Conservation (phyloP, 106 monocot genomes). For the Dactylorhiza incarnata region DNA sequence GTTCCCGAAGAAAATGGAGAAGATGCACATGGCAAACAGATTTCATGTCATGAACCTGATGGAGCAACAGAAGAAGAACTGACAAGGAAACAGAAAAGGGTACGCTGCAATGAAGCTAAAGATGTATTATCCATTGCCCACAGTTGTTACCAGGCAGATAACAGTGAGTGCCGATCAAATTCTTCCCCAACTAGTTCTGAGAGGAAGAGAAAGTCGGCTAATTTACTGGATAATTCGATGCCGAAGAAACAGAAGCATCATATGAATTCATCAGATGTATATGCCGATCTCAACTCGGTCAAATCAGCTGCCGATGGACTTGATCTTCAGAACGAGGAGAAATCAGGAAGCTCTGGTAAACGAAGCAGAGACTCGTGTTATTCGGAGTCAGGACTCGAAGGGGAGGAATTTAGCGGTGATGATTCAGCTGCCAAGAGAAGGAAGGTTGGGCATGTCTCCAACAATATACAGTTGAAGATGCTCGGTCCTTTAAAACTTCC, state of each 20-base stretch:
- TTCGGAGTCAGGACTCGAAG: not conserved
- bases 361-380: constrained; percentile 15
- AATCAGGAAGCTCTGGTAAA: constrained; percentile 20
- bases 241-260: not conserved
- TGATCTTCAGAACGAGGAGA: constrained; percentile 9
- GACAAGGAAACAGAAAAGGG: not conserved
- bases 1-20: not conserved
- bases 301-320: not conserved
- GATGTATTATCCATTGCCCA: not conserved
- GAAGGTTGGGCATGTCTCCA: constrained; percentile 16
- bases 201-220: constrained; percentile 1
- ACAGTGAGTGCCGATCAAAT: not conserved
- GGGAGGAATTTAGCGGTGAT: not conserved
- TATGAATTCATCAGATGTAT: not conserved
- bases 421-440: constrained; percentile 11
- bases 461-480: constrained; percentile 16
- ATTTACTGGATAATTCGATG: not conserved
- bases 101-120: not conserved
- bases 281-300: not conserved
- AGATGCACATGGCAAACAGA: not conserved
- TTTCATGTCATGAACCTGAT: not conserved
- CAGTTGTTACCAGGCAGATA: not conserved
- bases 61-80: not conserved
- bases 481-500: constrained; percentile 28
- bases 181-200: not conserved